These are phyloP conservation scores for Schoenoplectus tabernaemontani DNA, from an alignment of 202 grass and related monocot species.

Conservation along the genomic window DNA sequence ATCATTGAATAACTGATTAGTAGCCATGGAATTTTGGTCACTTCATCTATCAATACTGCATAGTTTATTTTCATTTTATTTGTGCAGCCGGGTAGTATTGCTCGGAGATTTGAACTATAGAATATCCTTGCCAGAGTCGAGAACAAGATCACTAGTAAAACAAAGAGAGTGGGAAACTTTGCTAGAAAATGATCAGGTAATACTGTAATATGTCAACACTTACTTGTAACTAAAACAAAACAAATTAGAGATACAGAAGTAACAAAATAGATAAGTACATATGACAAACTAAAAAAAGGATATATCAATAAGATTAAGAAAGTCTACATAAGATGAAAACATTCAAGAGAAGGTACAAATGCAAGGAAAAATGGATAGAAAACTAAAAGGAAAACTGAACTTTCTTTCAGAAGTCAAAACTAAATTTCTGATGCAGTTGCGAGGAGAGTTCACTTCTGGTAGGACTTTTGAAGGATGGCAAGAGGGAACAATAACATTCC, in stretches of 20 bases:
- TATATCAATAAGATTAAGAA: neutral
- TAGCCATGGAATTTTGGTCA: neutral
- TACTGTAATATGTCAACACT: too few relatives aligned
- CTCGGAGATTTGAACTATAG: constrained; percentile 89
- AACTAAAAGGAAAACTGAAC: neutral
- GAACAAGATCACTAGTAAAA: constrained; percentile 52
- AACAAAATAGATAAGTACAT: neutral
- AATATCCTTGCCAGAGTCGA: constrained; percentile 74
- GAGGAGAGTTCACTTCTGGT: constrained; percentile 29
- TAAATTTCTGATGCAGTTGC: constrained; percentile 32
- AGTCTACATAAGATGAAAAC: neutral
- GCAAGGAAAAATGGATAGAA: neutral
- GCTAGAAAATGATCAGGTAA: constrained; percentile 81
- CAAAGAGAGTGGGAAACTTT: constrained; percentile 57
- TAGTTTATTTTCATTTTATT: neutral
- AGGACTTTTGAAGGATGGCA: constrained; percentile 57
- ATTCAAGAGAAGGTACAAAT: neutral
- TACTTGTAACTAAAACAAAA: neutral
- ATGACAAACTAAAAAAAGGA: neutral
- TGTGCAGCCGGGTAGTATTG: constrained; percentile 60
- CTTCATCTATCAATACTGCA: neutral
- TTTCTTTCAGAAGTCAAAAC: neutral
- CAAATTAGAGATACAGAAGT: neutral
- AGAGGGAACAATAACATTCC: constrained; percentile 60
- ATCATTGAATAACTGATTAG: too few relatives aligned